These are phyloP conservation scores for Alternaria gaisen DNA, from an alignment of 2,329 filamentous ascomycete species.

Conservation along the genomic window DNA sequence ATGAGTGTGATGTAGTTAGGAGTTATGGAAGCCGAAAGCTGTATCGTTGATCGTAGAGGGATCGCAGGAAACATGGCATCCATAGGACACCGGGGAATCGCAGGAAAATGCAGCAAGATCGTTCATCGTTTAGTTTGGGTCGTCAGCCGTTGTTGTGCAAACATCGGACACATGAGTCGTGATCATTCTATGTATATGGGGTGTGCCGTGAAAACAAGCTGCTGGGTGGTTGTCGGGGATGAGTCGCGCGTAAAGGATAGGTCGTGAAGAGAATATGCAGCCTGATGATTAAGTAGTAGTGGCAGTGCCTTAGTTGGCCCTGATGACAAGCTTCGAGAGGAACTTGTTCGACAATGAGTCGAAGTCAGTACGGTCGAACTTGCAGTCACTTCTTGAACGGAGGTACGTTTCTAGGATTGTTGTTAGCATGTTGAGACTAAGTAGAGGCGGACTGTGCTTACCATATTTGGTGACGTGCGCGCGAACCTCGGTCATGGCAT, in stretches of 20 bases:
- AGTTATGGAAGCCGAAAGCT: slow-evolving; percentile 24
- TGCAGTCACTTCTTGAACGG: slow-evolving; percentile 77
- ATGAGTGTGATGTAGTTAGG: slow-evolving; percentile 45
- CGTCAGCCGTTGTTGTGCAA: slow-evolving; percentile 46
- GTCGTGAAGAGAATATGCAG: slow-evolving; percentile 25
- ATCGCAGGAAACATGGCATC: slow-evolving; percentile 46
- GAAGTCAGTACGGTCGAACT: slow-evolving; percentile 91
- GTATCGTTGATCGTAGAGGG: slow-evolving; percentile 17
- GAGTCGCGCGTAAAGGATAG: slow-evolving; percentile 30
- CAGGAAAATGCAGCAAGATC: slow-evolving; percentile 40
- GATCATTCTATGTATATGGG: slow-evolving; percentile 42
- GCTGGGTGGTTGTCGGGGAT: slow-evolving; percentile 37
- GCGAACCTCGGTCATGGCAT: slow-evolving; percentile 94
- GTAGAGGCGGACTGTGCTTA: slow-evolving; percentile 60
- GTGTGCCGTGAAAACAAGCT: slow-evolving; percentile 39
- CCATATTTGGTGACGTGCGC: slow-evolving; percentile 93
- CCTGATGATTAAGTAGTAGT: slow-evolving; percentile 21
- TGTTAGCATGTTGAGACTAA: slow-evolving; percentile 52
- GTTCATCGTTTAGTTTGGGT: slow-evolving; percentile 45
- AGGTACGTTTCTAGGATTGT: slow-evolving; percentile 80
- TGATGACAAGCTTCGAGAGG: slow-evolving; percentile 93
- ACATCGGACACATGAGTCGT: slow-evolving; percentile 45
- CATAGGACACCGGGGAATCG: slow-evolving; percentile 50
- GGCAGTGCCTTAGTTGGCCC: slow-evolving; percentile 72
- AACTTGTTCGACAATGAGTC: slow-evolving; percentile 98